phyloP scores from a whole-genome alignment of 352 stramenopile genomes.

The Globisporangium spinosum region DNA sequence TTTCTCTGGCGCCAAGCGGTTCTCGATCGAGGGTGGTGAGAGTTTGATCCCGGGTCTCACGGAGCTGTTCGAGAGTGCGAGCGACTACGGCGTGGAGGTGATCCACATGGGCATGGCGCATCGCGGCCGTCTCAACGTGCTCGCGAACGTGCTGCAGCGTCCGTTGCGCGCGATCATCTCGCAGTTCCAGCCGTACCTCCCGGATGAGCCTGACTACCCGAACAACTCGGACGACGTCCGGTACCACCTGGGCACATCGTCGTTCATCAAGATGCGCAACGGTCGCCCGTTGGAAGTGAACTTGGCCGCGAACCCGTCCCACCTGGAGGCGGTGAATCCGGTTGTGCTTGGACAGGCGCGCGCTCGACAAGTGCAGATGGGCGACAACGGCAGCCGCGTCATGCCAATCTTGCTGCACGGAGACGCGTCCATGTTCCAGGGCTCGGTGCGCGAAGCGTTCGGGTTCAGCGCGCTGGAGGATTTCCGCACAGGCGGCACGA shows the following conservation, averaged over 20 bases:
- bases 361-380: constrained; percentile 90
- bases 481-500: constrained; percentile 96
- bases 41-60: constrained; percentile 94
- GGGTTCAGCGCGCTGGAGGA: constrained; percentile 88
- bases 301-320: constrained; percentile 97
- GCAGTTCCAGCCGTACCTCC: constrained; percentile 83
- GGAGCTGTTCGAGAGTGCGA: constrained; percentile 93
- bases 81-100: constrained; percentile 93
- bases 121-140: constrained; percentile 95
- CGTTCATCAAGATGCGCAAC: constrained; percentile 60
- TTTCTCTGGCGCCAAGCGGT: constrained; percentile 94
- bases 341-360: constrained; percentile 95
- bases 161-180: constrained; percentile 94
- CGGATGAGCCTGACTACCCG: constrained; percentile 79
- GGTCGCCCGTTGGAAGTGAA: constrained; percentile 68
- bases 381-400: constrained; percentile 81
- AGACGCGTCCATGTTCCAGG: constrained; percentile 84
- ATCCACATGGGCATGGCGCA: constrained; percentile 99
- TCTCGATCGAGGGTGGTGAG: constrained; percentile 98
- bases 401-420: constrained; percentile 98
- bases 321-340: constrained; percentile 98
- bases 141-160: constrained; percentile 98
- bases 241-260: constrained; percentile 86
- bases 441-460: constrained; percentile 77
- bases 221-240: constrained; percentile 89